phyloP scores from a whole-genome alignment of 2,329 filamentous ascomycete species.

The Colletotrichum tamarilloi region DNA sequence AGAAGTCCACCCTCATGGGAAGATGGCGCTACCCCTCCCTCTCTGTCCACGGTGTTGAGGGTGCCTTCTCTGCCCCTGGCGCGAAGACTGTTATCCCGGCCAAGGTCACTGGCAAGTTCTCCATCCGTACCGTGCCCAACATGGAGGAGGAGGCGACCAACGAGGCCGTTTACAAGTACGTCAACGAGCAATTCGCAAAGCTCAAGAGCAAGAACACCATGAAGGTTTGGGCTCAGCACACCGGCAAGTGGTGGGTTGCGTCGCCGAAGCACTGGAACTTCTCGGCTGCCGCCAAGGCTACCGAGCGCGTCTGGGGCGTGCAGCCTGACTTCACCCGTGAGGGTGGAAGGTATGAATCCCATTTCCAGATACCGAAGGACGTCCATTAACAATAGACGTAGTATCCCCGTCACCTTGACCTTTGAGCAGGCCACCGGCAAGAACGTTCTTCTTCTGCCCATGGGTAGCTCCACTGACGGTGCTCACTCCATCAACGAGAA shows the following conservation, averaged over 20 bases:
- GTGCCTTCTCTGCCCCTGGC: slow-evolving; percentile 90
- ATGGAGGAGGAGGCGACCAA: slow-evolving; percentile 96
- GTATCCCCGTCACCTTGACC: slow-evolving; percentile 95
- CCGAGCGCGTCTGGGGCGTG: slow-evolving; percentile 92
- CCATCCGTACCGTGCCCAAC: slow-evolving; percentile 95
- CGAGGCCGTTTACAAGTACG: slow-evolving; percentile 82
- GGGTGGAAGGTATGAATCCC: slow-evolving; percentile 78
- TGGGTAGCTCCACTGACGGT: slow-evolving; percentile 96
- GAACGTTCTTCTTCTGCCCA: slow-evolving; percentile 94
- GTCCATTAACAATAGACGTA: slow-evolving; percentile 47
- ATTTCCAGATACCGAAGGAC: not conserved
- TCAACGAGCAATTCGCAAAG: slow-evolving; percentile 87
- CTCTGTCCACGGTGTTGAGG: slow-evolving; percentile 94
- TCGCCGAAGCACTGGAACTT: slow-evolving; percentile 99
- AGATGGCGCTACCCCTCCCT: slow-evolving; percentile 96
- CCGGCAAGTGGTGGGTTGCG: slow-evolving; percentile 98
- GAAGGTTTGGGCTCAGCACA: slow-evolving; percentile 85
- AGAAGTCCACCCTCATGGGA: slow-evolving; percentile 93
- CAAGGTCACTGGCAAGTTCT: slow-evolving; percentile 98
- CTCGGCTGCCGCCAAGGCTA: slow-evolving; percentile 92
- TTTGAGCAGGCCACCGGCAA: slow-evolving; percentile 98
- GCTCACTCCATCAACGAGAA: slow-evolving; percentile 99
- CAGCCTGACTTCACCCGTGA: slow-evolving; percentile 96
- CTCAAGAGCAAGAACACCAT: slow-evolving; percentile 92
- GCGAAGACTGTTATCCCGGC: slow-evolving; percentile 99